Base-by-base conservation (phyloP, 805 yeast genomes). In the Candida fluviatilis region DNA sequence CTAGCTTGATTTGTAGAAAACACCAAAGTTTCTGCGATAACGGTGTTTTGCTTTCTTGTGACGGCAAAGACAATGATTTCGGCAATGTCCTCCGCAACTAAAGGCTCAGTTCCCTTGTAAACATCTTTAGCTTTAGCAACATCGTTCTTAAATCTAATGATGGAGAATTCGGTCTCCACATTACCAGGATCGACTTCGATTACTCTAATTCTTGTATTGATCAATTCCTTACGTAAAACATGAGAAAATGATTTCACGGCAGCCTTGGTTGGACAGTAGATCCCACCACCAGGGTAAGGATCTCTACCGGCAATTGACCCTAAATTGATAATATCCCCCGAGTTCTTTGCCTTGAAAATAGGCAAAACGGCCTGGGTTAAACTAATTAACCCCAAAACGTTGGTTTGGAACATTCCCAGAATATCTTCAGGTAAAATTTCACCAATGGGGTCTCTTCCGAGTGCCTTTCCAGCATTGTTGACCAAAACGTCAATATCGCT, bases 1-100 rank as follows among this genome's bases (percentile, higher is more conserved):
- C 85, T 74, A 3, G 95, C 96, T 69, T 90, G 97, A 66, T 84
- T 82, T 33, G 80, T 75, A 13, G 96, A 86, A 66, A 89, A 86
- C 10, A 91, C 81, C 57, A 90, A 70, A 13, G 87, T 71, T 57
- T 89, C 95, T 2, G 91, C 90, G 53, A 84, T 64, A 13, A 84
- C 91, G 1, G 85, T 78, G 56, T 84, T 84, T 47, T 73, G 75
- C 43, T 78, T 76, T 62, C 93, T 76, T 5, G 89, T 68, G 32
- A 78, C 66, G 12, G 78, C 78, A 56, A 82, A 84, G 6, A 77
- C 78, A 51, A 84, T 80, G 38, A 81, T 54, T 52, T 84, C 93
- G 18, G 91, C 90, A 58, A 84, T 78, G 52, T 84, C 91, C 39
- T 73, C 78, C 14, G 88, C 86, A 25, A 69, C 65, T 47, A 84